Percentiles rank a stretch among this genome's conserved stretches.
Conservation (phyloP, 352 stramenopile genomes). For the Phytophthora ohioensis region DNA sequence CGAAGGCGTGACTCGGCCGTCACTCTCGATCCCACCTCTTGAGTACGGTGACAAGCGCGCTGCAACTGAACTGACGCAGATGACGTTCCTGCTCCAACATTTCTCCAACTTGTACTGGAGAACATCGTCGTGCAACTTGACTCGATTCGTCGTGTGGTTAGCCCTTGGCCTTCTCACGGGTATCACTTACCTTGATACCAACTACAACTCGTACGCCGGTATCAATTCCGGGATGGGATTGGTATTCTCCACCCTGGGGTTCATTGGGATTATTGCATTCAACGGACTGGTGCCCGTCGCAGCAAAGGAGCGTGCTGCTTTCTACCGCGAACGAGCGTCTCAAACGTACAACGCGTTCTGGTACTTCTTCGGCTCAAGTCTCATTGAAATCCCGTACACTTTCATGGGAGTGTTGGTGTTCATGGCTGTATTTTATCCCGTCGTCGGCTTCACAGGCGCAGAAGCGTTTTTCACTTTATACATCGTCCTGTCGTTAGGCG, state of each 20-base stretch:
- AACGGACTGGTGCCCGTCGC: conserved; percentile 19
- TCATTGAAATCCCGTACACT: conserved; percentile 27
- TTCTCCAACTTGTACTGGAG: conserved; percentile 27
- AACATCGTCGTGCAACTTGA: conserved; percentile 28
- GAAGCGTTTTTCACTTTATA: conserved; percentile 40
- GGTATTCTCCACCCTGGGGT: conserved; percentile 14
- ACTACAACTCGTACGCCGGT: conserved; percentile 14
- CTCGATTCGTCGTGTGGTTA: conserved; percentile 12
- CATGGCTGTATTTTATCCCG: conserved; percentile 17
- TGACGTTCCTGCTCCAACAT: conserved; percentile 21
- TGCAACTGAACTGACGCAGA: conserved; percentile 23
- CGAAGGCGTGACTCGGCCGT: conserved; percentile 11
- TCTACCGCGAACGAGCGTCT: conserved; percentile 22
- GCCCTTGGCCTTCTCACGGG: background rate
- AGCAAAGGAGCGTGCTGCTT: conserved; percentile 6
- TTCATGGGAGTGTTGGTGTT: conserved; percentile 5
- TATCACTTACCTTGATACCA: conserved; percentile 11
- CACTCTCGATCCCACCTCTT: background rate
- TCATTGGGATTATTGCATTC: conserved; percentile 11
- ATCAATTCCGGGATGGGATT: conserved; percentile 27
- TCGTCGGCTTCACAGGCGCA: conserved; percentile 28
- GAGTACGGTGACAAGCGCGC: conserved; percentile 24
- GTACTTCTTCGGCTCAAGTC: conserved; percentile 24
- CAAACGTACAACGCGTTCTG: conserved; percentile 30
- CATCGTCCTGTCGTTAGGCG: conserved; percentile 27